Evolutionary conservation across 2,329 filamentous ascomycete species (phyloP).

Genomic region (Metarhizium robertsii): DNA sequence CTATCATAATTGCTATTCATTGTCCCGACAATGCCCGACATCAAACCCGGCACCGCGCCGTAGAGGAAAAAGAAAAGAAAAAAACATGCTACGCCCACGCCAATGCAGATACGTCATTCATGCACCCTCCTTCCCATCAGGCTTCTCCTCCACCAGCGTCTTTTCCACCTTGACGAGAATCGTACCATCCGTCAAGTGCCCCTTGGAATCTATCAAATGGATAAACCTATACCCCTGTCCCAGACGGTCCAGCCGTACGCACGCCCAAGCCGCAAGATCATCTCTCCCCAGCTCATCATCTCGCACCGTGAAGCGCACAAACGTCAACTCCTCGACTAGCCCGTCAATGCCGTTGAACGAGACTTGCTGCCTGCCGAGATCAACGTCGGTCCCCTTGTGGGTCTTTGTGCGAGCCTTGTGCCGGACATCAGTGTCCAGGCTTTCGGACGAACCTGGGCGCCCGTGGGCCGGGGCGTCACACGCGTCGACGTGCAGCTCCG

Average conservation of each 20-base stretch:
- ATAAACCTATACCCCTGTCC: conserved; percentile 69
- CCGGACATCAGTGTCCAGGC: conserved; percentile 32
- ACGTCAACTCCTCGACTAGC: conserved; percentile 60
- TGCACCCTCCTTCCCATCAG: background rate
- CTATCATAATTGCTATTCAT: too few species aligned
- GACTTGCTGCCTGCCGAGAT: conserved; percentile 51
- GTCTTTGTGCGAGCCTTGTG: conserved; percentile 52
- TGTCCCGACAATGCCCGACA: too few species aligned
- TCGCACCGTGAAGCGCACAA: conserved; percentile 76
- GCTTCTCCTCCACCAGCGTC: conserved; percentile 21
- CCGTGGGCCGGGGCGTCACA: conserved; percentile 33
- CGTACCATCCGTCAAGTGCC: conserved; percentile 54
- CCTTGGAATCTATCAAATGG: conserved; percentile 61
- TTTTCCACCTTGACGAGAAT: conserved; percentile 70
- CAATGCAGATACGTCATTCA: background rate
- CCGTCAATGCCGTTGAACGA: conserved; percentile 45
- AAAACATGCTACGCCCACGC: too few species aligned
- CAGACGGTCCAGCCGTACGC: conserved; percentile 74
- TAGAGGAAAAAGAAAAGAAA: too few species aligned
- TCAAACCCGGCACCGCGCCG: too few species aligned
- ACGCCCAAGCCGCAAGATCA: conserved; percentile 77
- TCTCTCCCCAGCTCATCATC: conserved; percentile 78
- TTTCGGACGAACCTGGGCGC: conserved; percentile 25
- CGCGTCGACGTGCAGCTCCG: conserved; percentile 76
- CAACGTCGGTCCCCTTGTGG: conserved; percentile 48